Evolutionary conservation across 176 grass and related monocot genomes (phyloP).

Genomic region (Pharus latifolius): DNA sequence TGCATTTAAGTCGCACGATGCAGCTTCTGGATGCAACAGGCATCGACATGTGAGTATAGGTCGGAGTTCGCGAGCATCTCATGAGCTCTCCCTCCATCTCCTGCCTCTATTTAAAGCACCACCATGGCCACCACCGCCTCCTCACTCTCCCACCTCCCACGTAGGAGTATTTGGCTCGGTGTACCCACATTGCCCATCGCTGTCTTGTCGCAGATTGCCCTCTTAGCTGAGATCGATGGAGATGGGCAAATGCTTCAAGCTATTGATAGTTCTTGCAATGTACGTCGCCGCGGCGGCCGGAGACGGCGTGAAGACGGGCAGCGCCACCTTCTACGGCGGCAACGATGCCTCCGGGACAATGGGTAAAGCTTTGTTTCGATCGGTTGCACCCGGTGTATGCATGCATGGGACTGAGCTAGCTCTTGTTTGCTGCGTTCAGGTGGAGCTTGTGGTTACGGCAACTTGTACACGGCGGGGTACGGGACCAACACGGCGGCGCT

Average conservation of each 20-base stretch:
- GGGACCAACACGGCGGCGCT: constrained; percentile 71
- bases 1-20: constrained; percentile 41
- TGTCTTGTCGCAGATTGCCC: neutral
- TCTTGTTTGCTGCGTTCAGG: constrained; percentile 18
- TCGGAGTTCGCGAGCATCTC: constrained; percentile 13
- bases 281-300: constrained; percentile 16
- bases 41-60: constrained; percentile 24
- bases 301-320: neutral
- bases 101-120: constrained; percentile 32
- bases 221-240: neutral
- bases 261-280: neutral
- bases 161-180: too few relatives aligned
- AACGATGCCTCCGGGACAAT: constrained; percentile 61
- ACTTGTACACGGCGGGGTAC: constrained; percentile 69
- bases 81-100: neutral
- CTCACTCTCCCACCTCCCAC: constrained; percentile 1
- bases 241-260: constrained; percentile 17
- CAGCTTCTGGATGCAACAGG: constrained; percentile 16
- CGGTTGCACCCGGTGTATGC: too few relatives aligned
- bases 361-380: constrained; percentile 6
- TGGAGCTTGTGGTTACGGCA: constrained; percentile 73
- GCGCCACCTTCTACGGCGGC: constrained; percentile 67
- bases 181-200: neutral
- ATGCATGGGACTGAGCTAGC: too few relatives aligned
- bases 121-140: constrained; percentile 10